Evolutionary conservation across 2,329 filamentous ascomycete genomes (phyloP), one percentile per base, ranked within the genome.

Genomic region (Alternaria postmessia): DNA sequence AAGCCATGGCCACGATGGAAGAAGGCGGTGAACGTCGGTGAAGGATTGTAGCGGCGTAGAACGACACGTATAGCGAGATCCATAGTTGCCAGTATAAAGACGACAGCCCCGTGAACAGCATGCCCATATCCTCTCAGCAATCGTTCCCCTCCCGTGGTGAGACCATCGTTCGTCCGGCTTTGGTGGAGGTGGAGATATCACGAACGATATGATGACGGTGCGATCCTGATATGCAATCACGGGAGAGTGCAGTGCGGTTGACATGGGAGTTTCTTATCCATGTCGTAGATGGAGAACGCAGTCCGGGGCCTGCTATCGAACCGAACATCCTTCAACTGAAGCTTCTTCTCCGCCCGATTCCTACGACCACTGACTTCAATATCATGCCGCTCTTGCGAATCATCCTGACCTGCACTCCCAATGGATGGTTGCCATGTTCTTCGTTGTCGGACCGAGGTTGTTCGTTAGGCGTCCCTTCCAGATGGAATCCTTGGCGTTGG

Each of bases 151-250:
- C 46, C 42, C 41, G 41, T 38, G 24, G 32, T 51, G 30, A 46
- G 39, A 34, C 48, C 49, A 48, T 46, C 53, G 49, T 32, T 30
- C 34, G 11, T 47, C 34, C 41, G 22, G 28, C 20, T 30, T 20
- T 32, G 18, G 34, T 43, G 48, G 53, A 44, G 26, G 46, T 39
- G 51, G 38, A 63, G 57, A 62, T 60, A 47, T 42, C 26, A 41
- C 14, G 20, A 32, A n/a, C 30, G 32, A 39, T 22, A 39, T 54
- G 5, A 8, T 39, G 54, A 28, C 36, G 44, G 59, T 48, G 54
- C 51, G 34, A 38, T 48, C 44, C 43, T 51, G 64, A 62, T 46
- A 68, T 68, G 67, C 66, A 66, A 53, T 60, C 61, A 55, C 44
- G 59, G 57, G 44, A 48, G 58, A 51, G 53, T 48, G 53, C 46